Evolutionary conservation across 2,329 filamentous ascomycete species (phyloP).

Genomic region (Fusarium sp.): DNA sequence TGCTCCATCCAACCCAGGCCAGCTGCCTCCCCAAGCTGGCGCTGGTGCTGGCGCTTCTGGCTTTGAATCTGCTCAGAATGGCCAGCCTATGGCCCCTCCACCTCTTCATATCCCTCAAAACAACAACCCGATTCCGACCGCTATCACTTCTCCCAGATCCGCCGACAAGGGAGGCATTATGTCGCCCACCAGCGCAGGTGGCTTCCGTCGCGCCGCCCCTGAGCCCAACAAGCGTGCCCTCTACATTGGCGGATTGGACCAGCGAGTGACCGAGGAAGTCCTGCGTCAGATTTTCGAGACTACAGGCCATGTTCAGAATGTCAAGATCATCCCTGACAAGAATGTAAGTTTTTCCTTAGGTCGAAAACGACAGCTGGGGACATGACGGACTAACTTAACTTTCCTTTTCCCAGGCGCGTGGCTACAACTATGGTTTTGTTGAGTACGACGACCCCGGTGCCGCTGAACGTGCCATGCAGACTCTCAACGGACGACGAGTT

Average conservation of each 20-base stretch:
- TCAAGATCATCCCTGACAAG: constrained; percentile 99
- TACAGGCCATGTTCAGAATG: constrained; percentile 95
- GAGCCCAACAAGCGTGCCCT: constrained; percentile 98
- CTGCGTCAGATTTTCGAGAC: constrained; percentile 99
- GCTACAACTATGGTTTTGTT: constrained; percentile 98
- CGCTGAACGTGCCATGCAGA: constrained; percentile 96
- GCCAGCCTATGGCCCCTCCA: constrained; percentile 85
- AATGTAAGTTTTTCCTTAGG: constrained; percentile 76
- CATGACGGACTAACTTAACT: constrained; percentile 45
- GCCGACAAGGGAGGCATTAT: constrained; percentile 74
- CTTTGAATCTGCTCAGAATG: constrained; percentile 78
- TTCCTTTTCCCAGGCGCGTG: constrained; percentile 76
- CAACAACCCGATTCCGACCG: constrained; percentile 93
- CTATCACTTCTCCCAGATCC: constrained; percentile 88
- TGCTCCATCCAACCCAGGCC: constrained; percentile 68
- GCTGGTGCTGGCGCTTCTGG: constrained; percentile 77
- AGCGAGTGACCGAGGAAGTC: constrained; percentile 94
- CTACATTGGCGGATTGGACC: constrained; percentile 95
- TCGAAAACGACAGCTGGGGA: neutral
- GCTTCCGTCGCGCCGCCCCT: constrained; percentile 89
- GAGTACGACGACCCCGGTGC: constrained; percentile 98
- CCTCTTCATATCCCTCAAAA: constrained; percentile 95
- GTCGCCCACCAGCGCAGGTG: constrained; percentile 85
- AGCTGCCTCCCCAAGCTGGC: constrained; percentile 77
- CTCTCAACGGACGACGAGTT: constrained; percentile 92